phyloP scores from a whole-genome alignment of 139 green algal species.

The Yamagishiella unicocca region DNA sequence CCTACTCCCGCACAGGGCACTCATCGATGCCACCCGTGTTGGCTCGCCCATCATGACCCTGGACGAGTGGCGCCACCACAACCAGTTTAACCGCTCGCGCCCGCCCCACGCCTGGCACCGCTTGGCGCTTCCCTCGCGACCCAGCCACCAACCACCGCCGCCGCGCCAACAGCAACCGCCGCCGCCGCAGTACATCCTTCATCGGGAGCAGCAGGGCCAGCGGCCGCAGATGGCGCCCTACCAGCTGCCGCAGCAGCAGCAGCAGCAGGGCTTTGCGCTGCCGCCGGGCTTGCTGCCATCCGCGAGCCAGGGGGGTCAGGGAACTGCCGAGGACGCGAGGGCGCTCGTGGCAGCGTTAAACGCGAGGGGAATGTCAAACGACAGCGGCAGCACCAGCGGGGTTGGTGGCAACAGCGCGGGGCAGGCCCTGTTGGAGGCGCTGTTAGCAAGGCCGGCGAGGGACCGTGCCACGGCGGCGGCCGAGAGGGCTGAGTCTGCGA shows the following conservation, averaged over 20 bases:
- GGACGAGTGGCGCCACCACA: conserved; percentile 18
- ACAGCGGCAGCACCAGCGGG: neutral
- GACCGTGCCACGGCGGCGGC: neutral
- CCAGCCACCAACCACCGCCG: neutral
- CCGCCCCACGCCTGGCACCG: conserved; percentile 18
- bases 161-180: neutral
- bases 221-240: neutral
- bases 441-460: neutral
- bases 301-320: too few species aligned
- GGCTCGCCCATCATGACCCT: conserved; percentile 33
- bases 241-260: neutral
- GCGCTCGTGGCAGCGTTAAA: too few species aligned
- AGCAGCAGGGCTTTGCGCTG: neutral
- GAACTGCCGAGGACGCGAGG: too few species aligned
- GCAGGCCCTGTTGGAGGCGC: neutral
- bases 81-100: neutral
- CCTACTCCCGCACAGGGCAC: neutral
- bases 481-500: neutral
- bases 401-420: neutral
- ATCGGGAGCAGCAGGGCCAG: neutral
- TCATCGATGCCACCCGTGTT: neutral
- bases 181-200: neutral
- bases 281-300: too few species aligned
- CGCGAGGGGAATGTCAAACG: neutral
- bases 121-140: neutral